These are phyloP conservation scores for Pyrrhoderma noxium DNA, from an alignment of 1,284 basidiomycete genomes.

Conservation along the genomic window DNA sequence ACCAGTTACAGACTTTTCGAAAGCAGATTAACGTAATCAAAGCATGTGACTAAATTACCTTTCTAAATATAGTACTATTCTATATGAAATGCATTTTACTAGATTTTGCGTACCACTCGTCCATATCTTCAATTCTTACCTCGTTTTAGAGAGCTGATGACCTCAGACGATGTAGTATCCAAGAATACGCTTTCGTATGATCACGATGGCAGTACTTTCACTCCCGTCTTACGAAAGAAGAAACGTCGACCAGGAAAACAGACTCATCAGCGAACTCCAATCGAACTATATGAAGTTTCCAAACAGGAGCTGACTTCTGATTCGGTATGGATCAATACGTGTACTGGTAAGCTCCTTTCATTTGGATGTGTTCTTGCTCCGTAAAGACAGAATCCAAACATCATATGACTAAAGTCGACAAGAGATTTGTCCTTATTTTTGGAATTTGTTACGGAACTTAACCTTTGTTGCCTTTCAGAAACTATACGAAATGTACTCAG, in stretches of 20 bases:
- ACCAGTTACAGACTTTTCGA: too few species aligned
- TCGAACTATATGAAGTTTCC: slow-evolving; percentile 3
- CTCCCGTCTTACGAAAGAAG: slow-evolving; percentile 9
- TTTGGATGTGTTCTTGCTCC: too few species aligned
- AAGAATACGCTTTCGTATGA: slow-evolving; percentile 1
- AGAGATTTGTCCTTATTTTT: not conserved
- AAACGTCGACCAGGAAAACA: slow-evolving; percentile 12
- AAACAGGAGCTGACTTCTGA: slow-evolving; percentile 10
- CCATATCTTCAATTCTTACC: not conserved
- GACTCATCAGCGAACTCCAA: not conserved
- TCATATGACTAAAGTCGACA: too few species aligned
- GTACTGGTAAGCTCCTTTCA: slow-evolving; percentile 9
- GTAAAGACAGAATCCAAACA: not conserved
- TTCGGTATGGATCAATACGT: slow-evolving; percentile 7
- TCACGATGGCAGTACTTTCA: slow-evolving; percentile 7
- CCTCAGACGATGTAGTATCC: not conserved
- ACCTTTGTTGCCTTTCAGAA: slow-evolving; percentile 11
- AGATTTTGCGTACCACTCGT: too few species aligned
- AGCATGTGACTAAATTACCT: too few species aligned
- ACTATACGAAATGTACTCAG: slow-evolving; percentile 11
- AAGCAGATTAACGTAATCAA: too few species aligned
- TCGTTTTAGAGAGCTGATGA: slow-evolving; percentile 4
- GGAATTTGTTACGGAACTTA: not conserved
- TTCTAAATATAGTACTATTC: too few species aligned
- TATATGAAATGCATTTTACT: too few species aligned